These are phyloP conservation scores for Mucor lusitanicus DNA, from an alignment of 371 early-diverging fungal species.

Conservation along the genomic window DNA sequence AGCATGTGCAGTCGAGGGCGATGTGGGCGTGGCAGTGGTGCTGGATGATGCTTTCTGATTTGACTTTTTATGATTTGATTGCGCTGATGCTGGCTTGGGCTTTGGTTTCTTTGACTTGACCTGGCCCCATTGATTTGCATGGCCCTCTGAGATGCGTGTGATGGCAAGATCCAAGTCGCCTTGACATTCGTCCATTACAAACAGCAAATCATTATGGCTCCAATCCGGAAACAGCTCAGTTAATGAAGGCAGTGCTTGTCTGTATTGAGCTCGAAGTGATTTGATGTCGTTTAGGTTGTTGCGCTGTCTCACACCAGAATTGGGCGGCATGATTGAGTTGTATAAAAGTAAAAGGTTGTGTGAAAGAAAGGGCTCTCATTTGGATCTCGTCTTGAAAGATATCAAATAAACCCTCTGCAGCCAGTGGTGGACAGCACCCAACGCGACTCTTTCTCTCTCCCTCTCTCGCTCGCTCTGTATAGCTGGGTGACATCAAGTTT, in stretches of 20 bases:
- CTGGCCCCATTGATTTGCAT: slow-evolving; percentile 31
- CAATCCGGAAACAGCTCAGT: slow-evolving; percentile 27
- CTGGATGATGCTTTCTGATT: neutral
- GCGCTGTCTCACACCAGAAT: slow-evolving; percentile 4
- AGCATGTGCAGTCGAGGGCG: neutral
- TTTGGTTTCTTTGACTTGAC: slow-evolving; percentile 28
- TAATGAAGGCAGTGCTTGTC: slow-evolving; percentile 14
- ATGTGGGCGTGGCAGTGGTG: neutral
- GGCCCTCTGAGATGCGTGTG: slow-evolving; percentile 26
- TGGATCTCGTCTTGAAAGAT: neutral
- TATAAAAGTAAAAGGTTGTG: neutral
- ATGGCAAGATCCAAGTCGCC: slow-evolving; percentile 30
- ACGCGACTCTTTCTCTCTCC: neutral
- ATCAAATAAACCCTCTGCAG: neutral
- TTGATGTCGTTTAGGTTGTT: slow-evolving; percentile 21
- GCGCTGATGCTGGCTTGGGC: neutral
- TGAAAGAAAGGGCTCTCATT: neutral
- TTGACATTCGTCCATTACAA: slow-evolving; percentile 31
- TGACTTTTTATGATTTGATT: neutral
- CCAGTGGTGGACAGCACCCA: neutral
- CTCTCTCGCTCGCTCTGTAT: too few species aligned
- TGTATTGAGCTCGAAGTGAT: slow-evolving; percentile 13
- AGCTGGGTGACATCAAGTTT: neutral
- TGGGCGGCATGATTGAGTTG: slow-evolving; percentile 10
- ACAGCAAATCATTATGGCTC: slow-evolving; percentile 29